Percentiles rank a stretch among this genome's conserved stretches.
phyloP scores from a whole-genome alignment of 2,329 filamentous ascomycete species.

The Aspergillus sojae region DNA sequence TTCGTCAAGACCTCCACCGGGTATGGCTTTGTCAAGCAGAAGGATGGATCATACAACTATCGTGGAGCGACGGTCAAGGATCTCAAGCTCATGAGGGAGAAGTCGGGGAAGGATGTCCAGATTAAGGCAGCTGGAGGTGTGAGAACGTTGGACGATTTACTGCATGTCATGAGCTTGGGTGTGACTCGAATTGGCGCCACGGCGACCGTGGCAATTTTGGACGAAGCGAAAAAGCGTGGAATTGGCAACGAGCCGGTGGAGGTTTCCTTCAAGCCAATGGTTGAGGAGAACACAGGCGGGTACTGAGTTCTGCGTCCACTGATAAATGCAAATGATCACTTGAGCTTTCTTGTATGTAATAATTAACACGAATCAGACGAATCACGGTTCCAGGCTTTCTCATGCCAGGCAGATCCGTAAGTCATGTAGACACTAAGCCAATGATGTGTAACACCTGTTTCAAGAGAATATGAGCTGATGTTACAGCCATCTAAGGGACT shows the following conservation, averaged over 20 bases:
- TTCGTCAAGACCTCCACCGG: slow-evolving; percentile 66
- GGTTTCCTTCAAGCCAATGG: slow-evolving; percentile 28
- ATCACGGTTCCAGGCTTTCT: background rate
- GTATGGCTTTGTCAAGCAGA: slow-evolving; percentile 62
- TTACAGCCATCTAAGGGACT: background rate
- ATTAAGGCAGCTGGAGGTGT: slow-evolving; percentile 64
- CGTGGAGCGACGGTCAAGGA: slow-evolving; percentile 56
- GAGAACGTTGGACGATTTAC: slow-evolving; percentile 58
- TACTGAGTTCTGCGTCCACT: slow-evolving; percentile 10
- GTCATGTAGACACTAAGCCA: background rate
- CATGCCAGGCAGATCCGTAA: background rate
- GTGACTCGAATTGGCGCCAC: slow-evolving; percentile 60
- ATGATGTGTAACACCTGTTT: background rate
- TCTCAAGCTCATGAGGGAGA: slow-evolving; percentile 57
- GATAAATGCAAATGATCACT: background rate
- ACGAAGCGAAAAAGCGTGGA: slow-evolving; percentile 56
- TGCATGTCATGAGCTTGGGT: slow-evolving; percentile 58
- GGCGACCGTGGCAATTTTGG: slow-evolving; percentile 57
- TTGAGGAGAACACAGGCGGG: slow-evolving; percentile 14
- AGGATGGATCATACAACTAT: slow-evolving; percentile 55
- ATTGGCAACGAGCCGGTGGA: slow-evolving; percentile 43
- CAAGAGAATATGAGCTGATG: background rate
- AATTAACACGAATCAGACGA: background rate
- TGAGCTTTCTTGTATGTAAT: background rate
- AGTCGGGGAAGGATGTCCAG: slow-evolving; percentile 49